phyloP scores from a whole-genome alignment of 2,329 filamentous ascomycete genomes.

The Aureobasidium mangrovei region DNA sequence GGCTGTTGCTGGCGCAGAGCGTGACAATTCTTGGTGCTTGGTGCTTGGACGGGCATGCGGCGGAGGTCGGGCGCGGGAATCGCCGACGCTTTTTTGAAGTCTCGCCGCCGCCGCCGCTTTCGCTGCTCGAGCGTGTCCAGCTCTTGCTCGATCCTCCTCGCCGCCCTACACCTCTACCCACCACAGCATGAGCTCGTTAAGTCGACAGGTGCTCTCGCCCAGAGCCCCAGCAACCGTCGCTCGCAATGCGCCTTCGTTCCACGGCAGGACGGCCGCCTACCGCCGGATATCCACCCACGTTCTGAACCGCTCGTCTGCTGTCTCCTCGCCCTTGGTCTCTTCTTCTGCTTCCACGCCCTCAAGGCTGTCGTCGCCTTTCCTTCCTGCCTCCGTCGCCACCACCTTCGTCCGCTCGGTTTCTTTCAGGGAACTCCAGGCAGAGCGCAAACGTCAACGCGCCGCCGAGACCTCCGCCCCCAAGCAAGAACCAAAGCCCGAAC shows the following conservation, averaged over 20 bases:
- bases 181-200: slow-evolving; percentile 38
- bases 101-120: not conserved
- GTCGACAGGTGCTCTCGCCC: slow-evolving; percentile 25
- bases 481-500: slow-evolving; percentile 30
- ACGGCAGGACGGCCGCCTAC: slow-evolving; percentile 40
- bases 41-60: not conserved
- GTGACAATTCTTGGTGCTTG: not conserved
- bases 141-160: not conserved
- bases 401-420: slow-evolving; percentile 37
- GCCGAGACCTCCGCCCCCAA: slow-evolving; percentile 29
- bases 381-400: slow-evolving; percentile 35
- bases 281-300: slow-evolving; percentile 34
- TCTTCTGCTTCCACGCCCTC: slow-evolving; percentile 20
- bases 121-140: not conserved
- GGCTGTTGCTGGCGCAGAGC: not conserved
- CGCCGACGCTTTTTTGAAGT: not conserved
- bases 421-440: slow-evolving; percentile 31
- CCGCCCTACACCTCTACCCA: slow-evolving; percentile 12
- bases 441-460: slow-evolving; percentile 28
- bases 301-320: slow-evolving; percentile 1
- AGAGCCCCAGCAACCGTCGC: slow-evolving; percentile 32
- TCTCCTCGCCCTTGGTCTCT: slow-evolving; percentile 17
- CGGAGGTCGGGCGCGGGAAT: not conserved
- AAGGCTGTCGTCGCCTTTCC: slow-evolving; percentile 36
- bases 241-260: slow-evolving; percentile 31